A percentile compares a stretch with the other conserved stretches of the same genome.
Conservation (phyloP, 495 filamentous ascomycete genomes). For the Copromyces sp. region DNA sequence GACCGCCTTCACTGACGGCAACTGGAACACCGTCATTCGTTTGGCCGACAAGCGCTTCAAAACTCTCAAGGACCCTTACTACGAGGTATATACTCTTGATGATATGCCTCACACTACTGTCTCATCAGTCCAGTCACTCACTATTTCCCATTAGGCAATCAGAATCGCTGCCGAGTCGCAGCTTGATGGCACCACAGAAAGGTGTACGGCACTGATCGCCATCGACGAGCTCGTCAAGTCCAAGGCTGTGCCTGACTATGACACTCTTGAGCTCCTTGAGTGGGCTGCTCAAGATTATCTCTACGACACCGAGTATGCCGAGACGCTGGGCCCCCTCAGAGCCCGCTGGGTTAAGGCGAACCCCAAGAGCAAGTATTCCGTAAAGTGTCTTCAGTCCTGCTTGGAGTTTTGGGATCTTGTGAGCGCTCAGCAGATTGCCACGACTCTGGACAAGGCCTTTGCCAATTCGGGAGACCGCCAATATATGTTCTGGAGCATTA, state of each 20-base stretch:
- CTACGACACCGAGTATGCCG: constrained; percentile 23
- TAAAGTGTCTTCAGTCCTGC: constrained; percentile 32
- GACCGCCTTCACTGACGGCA: constrained; percentile 31
- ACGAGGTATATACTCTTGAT: constrained; percentile 23
- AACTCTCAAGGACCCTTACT: constrained; percentile 35
- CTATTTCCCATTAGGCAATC: constrained; percentile 25
- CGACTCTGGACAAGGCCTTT: constrained; percentile 31
- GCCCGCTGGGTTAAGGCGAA: constrained; percentile 32
- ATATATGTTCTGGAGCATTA: constrained; percentile 36
- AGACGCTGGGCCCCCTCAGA: constrained; percentile 32
- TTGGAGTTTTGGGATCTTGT: constrained; percentile 36
- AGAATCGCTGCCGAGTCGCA: constrained; percentile 36
- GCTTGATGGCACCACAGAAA: constrained; percentile 28
- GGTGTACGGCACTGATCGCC: constrained; percentile 20
- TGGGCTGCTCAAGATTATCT: constrained; percentile 24
- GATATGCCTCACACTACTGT: background rate
- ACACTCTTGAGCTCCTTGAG: constrained; percentile 35
- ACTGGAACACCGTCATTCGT: constrained; percentile 31
- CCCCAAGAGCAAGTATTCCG: constrained; percentile 26
- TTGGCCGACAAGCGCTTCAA: constrained; percentile 33
- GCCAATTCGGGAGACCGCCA: constrained; percentile 23
- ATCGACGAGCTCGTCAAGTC: constrained; percentile 30
- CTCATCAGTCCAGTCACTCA: background rate
- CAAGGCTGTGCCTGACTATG: constrained; percentile 27
- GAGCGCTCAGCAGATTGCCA: constrained; percentile 41